A percentile compares a stretch with the other conserved stretches of the same genome.
Evolutionary conservation across 805 yeast genomes (phyloP).

Genomic region (Monosporozyma siamensis): DNA sequence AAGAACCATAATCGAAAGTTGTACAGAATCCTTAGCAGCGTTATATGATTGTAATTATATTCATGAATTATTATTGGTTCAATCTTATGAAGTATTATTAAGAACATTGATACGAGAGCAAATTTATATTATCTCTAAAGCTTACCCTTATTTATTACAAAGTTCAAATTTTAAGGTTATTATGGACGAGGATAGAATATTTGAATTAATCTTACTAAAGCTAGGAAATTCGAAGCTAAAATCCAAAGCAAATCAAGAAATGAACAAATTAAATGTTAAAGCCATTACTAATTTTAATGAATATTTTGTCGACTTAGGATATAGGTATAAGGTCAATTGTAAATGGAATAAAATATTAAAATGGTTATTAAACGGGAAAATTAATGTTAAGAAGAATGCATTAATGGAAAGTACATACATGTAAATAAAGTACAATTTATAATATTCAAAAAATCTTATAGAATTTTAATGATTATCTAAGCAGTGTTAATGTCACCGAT

Average conservation of each 20-base stretch:
- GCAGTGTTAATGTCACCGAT: background rate
- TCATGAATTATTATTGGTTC: constrained; percentile 14
- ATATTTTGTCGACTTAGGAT: constrained; percentile 45
- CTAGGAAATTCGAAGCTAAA: constrained; percentile 38
- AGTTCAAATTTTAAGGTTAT: constrained; percentile 19
- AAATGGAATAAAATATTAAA: constrained; percentile 40
- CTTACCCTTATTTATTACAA: constrained; percentile 13
- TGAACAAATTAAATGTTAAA: constrained; percentile 33
- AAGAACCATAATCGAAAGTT: constrained; percentile 16
- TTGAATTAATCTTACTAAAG: constrained; percentile 28
- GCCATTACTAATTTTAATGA: constrained; percentile 68
- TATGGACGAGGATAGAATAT: constrained; percentile 29
- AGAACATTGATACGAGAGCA: constrained; percentile 19
- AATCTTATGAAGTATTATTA: constrained; percentile 7
- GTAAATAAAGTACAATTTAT: constrained; percentile 7
- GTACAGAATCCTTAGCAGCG: constrained; percentile 20
- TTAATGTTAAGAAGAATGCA: constrained; percentile 11
- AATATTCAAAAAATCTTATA: background rate
- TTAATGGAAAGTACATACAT: constrained; percentile 17
- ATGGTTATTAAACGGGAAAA: constrained; percentile 36
- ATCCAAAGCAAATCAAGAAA: constrained; percentile 27
- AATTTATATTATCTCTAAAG: constrained; percentile 10
- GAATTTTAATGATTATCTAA: background rate
- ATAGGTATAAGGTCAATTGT: constrained; percentile 32
- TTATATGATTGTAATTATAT: constrained; percentile 17